phyloP scores from a whole-genome alignment of 768 basidiomycete species.

The Auricularia cornea region DNA sequence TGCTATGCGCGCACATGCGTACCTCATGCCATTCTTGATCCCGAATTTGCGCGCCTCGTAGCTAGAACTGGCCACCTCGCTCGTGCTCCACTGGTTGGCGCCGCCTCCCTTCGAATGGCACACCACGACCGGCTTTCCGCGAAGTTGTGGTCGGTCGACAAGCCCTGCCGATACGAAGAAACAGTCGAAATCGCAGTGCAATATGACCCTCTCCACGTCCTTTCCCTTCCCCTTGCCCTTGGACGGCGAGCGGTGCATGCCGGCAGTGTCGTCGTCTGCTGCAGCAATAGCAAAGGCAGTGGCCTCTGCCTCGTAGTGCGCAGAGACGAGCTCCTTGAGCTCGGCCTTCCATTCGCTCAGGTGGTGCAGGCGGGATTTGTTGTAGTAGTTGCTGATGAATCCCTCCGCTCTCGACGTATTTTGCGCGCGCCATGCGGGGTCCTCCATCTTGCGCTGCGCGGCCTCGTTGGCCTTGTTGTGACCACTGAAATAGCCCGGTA shows the following conservation, averaged over 20 bases:
- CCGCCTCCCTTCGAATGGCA: slow-evolving; percentile 84
- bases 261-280: slow-evolving; percentile 12
- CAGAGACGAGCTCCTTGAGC: slow-evolving; percentile 67
- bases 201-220: slow-evolving; percentile 54
- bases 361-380: slow-evolving; percentile 87
- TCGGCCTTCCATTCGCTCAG: slow-evolving; percentile 90
- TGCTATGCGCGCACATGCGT: neutral
- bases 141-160: slow-evolving; percentile 67
- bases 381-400: slow-evolving; percentile 76
- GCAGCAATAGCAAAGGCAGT: too few species aligned
- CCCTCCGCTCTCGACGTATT: slow-evolving; percentile 81
- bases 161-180: slow-evolving; percentile 95
- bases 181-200: slow-evolving; percentile 94
- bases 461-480: slow-evolving; percentile 55
- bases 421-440: slow-evolving; percentile 76
- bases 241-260: slow-evolving; percentile 31
- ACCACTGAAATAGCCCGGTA: slow-evolving; percentile 52
- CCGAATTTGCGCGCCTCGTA: slow-evolving; percentile 89
- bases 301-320: slow-evolving; percentile 40
- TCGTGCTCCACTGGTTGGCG: slow-evolving; percentile 72
- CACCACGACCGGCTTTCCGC: slow-evolving; percentile 86
- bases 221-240: slow-evolving; percentile 49
- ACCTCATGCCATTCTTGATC: slow-evolving; percentile 95
- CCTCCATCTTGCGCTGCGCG: slow-evolving; percentile 71
- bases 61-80: slow-evolving; percentile 89